phyloP scores from a whole-genome alignment of 2,329 filamentous ascomycete genomes.

The Chaetoscypha palmicola region DNA sequence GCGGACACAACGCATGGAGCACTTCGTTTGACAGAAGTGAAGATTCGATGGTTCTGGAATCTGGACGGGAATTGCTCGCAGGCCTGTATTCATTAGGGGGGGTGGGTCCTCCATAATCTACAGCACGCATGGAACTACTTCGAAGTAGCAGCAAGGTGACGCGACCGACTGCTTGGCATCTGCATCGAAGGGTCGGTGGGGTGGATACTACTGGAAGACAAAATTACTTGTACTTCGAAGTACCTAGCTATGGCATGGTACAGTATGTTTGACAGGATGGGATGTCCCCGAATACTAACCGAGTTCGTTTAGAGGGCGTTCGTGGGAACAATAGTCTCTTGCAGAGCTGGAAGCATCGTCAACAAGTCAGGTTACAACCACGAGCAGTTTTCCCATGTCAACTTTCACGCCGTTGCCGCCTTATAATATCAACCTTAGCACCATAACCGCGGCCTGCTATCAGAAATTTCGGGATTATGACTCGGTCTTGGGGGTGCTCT shows the following conservation, averaged over 20 bases:
- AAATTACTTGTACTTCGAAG: neutral
- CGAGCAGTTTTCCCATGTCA: conserved; percentile 1
- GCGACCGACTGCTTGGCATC: too few relatives aligned
- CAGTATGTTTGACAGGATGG: neutral
- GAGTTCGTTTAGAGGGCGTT: neutral
- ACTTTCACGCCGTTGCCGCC: conserved; percentile 26
- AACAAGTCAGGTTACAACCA: neutral
- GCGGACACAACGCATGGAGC: too few relatives aligned
- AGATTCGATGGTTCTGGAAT: too few relatives aligned
- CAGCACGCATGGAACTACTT: too few relatives aligned
- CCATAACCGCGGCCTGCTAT: neutral
- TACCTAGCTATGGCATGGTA: conserved; percentile 5
- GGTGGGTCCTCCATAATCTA: too few relatives aligned
- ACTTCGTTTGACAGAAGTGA: too few relatives aligned
- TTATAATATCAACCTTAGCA: neutral
- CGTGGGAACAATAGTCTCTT: neutral
- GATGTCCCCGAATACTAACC: conserved; percentile 12
- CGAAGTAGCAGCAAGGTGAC: too few relatives aligned
- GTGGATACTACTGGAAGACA: neutral
- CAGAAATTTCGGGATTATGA: neutral
- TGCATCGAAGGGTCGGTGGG: too few relatives aligned
- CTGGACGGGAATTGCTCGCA: too few relatives aligned
- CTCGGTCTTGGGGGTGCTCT: neutral
- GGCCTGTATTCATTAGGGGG: too few relatives aligned
- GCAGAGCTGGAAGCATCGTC: neutral